phyloP scores from a whole-genome alignment of 2,329 filamentous ascomycete genomes.

The Fusarium sp. region DNA sequence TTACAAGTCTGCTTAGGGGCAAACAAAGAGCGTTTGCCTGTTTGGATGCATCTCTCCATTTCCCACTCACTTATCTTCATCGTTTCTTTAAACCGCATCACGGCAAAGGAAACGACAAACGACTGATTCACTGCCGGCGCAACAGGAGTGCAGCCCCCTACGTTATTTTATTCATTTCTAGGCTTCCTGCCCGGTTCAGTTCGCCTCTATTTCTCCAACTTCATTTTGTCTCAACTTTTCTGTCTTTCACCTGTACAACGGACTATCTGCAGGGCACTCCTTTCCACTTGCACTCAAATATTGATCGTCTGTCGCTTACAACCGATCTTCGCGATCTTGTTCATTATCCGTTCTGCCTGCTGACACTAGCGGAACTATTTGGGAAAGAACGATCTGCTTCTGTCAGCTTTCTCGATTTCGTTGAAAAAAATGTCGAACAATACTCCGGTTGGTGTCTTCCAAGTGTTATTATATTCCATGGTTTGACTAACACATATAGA shows the following conservation, averaged over 20 bases:
- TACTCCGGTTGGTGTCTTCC: slow-evolving; percentile 34
- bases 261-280: not conserved
- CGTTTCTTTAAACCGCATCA: slow-evolving; percentile 35
- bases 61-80: slow-evolving; percentile 20
- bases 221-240: not conserved
- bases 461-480: not conserved
- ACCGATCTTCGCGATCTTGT: not conserved
- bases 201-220: not conserved
- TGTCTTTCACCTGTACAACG: slow-evolving; percentile 1
- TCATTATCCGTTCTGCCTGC: not conserved
- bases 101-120: slow-evolving; percentile 18
- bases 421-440: slow-evolving; percentile 35
- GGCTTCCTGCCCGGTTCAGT: not conserved
- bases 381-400: slow-evolving; percentile 6
- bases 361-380: slow-evolving; percentile 8
- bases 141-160: slow-evolving; percentile 35
- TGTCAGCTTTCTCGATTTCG: slow-evolving; percentile 14
- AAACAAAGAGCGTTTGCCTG: slow-evolving; percentile 22
- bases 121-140: slow-evolving; percentile 35
- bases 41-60: slow-evolving; percentile 8
- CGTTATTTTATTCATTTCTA: slow-evolving; percentile 10
- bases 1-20: slow-evolving; percentile 16
- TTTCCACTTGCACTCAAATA: not conserved
- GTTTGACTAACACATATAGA: slow-evolving; percentile 44
- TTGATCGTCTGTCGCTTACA: not conserved